phyloP scores from a whole-genome alignment of 2,329 filamentous ascomycete species.

The Xenosphaeropsis pyriputrescens region DNA sequence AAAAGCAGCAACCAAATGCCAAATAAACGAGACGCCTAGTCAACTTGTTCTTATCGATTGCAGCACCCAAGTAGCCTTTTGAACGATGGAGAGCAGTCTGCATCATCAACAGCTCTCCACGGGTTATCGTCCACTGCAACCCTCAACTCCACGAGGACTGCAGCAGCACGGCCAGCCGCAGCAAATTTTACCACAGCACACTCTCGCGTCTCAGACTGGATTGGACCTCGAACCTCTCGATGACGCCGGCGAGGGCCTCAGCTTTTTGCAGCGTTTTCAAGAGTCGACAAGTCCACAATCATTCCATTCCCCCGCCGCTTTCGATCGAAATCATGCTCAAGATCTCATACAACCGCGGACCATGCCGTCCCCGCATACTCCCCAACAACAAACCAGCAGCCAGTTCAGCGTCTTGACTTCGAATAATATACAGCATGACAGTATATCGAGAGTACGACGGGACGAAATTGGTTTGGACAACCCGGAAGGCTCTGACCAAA shows the following conservation, averaged over 20 bases:
- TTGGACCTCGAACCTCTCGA: conserved; percentile 25
- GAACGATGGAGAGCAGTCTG: conserved; percentile 14
- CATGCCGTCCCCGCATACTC: conserved; percentile 18
- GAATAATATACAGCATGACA: conserved; percentile 17
- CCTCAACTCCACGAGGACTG: conserved; percentile 16
- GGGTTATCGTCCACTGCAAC: conserved; percentile 15
- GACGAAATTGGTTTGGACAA: conserved; percentile 22
- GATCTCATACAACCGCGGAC: conserved; percentile 14
- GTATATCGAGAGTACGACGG: conserved; percentile 19
- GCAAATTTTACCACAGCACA: conserved; percentile 14
- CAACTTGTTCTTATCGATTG: not conserved
- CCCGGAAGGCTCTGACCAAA: conserved; percentile 21
- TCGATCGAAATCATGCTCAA: conserved; percentile 19
- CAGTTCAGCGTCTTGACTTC: conserved; percentile 31
- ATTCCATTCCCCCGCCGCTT: conserved; percentile 18
- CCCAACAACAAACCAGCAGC: conserved; percentile 21
- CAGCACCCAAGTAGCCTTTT: conserved; percentile 1
- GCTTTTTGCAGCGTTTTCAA: conserved; percentile 20
- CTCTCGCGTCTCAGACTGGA: conserved; percentile 20
- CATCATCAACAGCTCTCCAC: conserved; percentile 15
- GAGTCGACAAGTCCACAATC: conserved; percentile 18
- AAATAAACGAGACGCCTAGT: not conserved
- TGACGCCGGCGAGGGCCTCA: conserved; percentile 22
- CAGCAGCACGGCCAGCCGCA: conserved; percentile 16
- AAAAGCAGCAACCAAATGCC: too few species aligned